Base-by-base conservation (phyloP, 331 rosid genomes). In the Cydonia oblonga region DNA sequence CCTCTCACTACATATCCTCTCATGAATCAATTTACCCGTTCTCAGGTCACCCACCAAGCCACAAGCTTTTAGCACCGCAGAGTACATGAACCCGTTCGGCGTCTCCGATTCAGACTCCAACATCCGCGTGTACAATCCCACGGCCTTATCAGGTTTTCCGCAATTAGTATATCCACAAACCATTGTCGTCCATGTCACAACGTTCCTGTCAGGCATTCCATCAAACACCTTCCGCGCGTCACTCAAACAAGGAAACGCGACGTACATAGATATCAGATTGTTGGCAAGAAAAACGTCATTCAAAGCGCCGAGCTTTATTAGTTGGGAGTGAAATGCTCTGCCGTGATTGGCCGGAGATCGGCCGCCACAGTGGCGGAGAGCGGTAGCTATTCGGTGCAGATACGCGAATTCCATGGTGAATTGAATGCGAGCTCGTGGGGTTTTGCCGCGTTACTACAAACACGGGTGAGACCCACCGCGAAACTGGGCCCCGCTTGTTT, bases 31-130 rank as follows among this genome's bases (percentile, higher is more conserved):
- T 73, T 78, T 89, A 26, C 97, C 97, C 72, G 82, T 75, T 44
- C 81, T 83, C 70, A 88, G 59, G 75, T 90, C 80, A 19, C 90
- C 81, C 56, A 70, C 74, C 6, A 84, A 56, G n/a, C 87, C 86
- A 69, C 98, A 93, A 8, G 98, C 90, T 85, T 84, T 89, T 30
- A 93, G 82, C 82, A 86, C 98, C 3, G 92, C 85, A 15, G 98
- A 90, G 83, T 89, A 90, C 86, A 86, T 29, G 66, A 86, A 89
- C 58, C 81, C 79, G 72, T 93, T 89, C 26, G 92, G 89, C 32
- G 54, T 78, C 85, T 76, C 86, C 1, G 82, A 79, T 61, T 69
- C 71, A n/a, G 79, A 84, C 42, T 66, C 85, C 66, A 75, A 53
- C 92, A 90, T 86, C 53, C 64, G 78, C 20, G 40, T 74, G 64